Conservation (phyloP, 2,329 filamentous ascomycete species). For the Alternaria ethzedia region DNA sequence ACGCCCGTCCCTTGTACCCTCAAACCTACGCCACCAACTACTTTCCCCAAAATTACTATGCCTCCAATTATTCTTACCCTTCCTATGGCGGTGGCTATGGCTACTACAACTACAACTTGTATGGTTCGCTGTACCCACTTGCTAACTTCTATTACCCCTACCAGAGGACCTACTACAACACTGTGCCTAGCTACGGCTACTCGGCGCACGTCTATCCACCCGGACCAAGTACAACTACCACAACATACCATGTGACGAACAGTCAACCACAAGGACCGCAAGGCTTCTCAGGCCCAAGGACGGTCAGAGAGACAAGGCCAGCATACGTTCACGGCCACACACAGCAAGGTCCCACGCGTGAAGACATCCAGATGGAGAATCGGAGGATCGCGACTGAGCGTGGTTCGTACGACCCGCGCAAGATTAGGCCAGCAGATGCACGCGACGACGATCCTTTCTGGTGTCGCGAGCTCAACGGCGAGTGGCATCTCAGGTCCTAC, state of each 20-base stretch:
- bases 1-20: slow-evolving; percentile 28
- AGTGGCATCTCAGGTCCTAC: slow-evolving; percentile 44
- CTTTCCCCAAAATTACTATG: slow-evolving; percentile 16
- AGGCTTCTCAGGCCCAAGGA: neutral
- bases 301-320: slow-evolving; percentile 18
- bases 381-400: slow-evolving; percentile 39
- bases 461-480: slow-evolving; percentile 46
- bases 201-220: slow-evolving; percentile 35
- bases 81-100: slow-evolving; percentile 25
- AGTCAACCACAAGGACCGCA: slow-evolving; percentile 18
- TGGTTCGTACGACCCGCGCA: slow-evolving; percentile 38
- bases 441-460: slow-evolving; percentile 45
- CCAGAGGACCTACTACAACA: slow-evolving; percentile 42
- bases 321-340: slow-evolving; percentile 17
- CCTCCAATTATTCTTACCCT: slow-evolving; percentile 18
- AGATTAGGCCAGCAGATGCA: slow-evolving; percentile 43
- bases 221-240: slow-evolving; percentile 23
- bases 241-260: slow-evolving; percentile 36
- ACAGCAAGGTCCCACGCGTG: slow-evolving; percentile 16
- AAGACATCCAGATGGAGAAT: slow-evolving; percentile 40
- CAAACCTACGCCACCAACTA: slow-evolving; percentile 22
- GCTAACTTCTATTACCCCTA: slow-evolving; percentile 45
- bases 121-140: slow-evolving; percentile 39
- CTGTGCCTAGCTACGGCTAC: slow-evolving; percentile 27
- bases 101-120: slow-evolving; percentile 33